phyloP scores from a whole-genome alignment of 768 basidiomycete species.

The Trametes cingulata region DNA sequence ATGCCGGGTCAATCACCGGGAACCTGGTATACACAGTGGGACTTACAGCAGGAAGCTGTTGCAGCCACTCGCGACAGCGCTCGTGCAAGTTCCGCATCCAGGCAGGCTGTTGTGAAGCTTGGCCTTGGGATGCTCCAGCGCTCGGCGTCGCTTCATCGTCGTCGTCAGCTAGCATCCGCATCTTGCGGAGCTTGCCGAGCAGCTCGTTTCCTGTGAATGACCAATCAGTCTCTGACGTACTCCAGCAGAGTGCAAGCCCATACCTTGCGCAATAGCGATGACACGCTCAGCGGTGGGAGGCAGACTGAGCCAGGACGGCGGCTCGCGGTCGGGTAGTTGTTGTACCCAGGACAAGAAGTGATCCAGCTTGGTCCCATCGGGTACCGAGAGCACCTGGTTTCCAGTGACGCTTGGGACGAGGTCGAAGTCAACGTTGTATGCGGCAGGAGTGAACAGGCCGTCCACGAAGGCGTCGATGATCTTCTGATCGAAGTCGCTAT shows the following conservation, averaged over 20 bases:
- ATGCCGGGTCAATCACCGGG: neutral
- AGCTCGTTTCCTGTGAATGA: constrained; percentile 68
- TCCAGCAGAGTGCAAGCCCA: constrained; percentile 14
- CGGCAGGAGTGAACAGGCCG: constrained; percentile 78
- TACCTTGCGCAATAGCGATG: constrained; percentile 90
- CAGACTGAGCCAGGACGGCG: constrained; percentile 91
- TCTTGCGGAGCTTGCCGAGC: constrained; percentile 86
- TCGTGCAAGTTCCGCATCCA: constrained; percentile 92
- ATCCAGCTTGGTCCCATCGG: constrained; percentile 91
- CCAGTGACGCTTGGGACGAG: constrained; percentile 70
- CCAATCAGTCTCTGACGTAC: constrained; percentile 10
- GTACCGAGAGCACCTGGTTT: constrained; percentile 61
- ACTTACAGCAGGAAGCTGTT: constrained; percentile 71
- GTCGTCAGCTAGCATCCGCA: constrained; percentile 86
- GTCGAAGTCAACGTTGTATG: constrained; percentile 93
- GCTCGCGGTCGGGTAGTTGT: constrained; percentile 87
- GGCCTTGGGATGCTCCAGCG: constrained; percentile 60
- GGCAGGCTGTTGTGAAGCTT: constrained; percentile 76
- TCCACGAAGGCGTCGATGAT: constrained; percentile 95
- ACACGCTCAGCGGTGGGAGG: constrained; percentile 91
- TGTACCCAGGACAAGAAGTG: constrained; percentile 92
- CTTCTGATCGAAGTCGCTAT: constrained; percentile 93
- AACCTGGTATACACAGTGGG: neutral
- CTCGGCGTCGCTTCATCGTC: constrained; percentile 55
- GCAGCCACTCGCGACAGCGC: constrained; percentile 84